Base-by-base conservation (phyloP, 1,139 yeast genomes). In the Saccharomycopsis hybrid region DNA sequence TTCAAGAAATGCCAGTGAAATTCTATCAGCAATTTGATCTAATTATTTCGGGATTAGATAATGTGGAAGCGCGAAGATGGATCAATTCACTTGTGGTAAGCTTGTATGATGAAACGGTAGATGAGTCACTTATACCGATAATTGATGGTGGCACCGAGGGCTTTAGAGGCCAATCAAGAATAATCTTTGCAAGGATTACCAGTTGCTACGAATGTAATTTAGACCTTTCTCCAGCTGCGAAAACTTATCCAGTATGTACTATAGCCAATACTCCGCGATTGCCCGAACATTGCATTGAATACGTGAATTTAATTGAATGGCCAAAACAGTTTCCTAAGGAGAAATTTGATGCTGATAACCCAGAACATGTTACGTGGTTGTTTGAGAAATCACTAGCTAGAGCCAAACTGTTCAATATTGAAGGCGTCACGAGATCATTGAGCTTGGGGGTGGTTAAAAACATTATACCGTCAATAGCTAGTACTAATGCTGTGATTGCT, bases 141-240 rank as follows among this genome's bases (percentile, higher is more conserved):
- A 80, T 92, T 33, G 98, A 92, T 62, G 97, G 97, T 2, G 98
- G 97, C 2, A 85, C 96, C 0, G 97, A 92, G 62, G 97, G 97
- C 0, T 85, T 92, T 61, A 76, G 87, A 57, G 98, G 98, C 3
- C 97, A 92, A 61, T 80, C 90, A 13, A 81, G 96, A 60, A 85
- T 89, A 8, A 88, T 90, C 41, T 66, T 89, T 18, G 97, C 98
- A 0, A 80, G 90, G 0, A 65, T 88, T 33, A 79, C 92, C 0
- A 84, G 96, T 0, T 92, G 98, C 67, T 90, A 88, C 68, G 97
- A 92, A 64, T 92, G 98, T 61, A 85, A 96, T 1, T 70, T 87
- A 45, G 89, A 84, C 55, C 76, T 90, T 67, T 71, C 87, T 35
- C 79, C 87, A 4, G 80, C 82, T 2, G 82, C 80, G 57, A 74